Evolutionary conservation across 257 asterid genomes (phyloP), one percentile per base, ranked within the genome.

Genomic region (Solanum pimpinellifolium): DNA sequence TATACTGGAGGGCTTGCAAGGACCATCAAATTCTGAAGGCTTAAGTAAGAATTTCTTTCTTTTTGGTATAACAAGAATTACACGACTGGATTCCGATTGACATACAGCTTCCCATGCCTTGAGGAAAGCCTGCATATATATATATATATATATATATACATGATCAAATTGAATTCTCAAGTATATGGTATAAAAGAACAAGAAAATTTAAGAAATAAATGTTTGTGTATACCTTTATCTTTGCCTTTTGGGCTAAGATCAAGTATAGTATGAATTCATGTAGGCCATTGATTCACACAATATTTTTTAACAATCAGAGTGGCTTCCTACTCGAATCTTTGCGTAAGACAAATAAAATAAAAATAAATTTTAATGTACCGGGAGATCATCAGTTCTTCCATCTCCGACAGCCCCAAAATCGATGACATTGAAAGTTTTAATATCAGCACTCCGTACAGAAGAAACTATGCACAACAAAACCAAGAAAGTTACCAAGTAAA

Each of bases 51-150:
- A 92, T 20, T 86, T 90, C 88, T 49, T 81, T 81, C 74, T 84
- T 65, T 88, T 83, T 74, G 86, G 60, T 33, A 94, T 93, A 16
- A 89, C 86, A 29, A 83, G 87, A 35, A 93, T 88, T 23, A 75
- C 87, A 2, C 93, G 93, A 10, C 52, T 82, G 12, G 83, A 66
- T 87, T 47, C 46, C 1, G 89, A 88, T 84, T 90, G 86, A 73
- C 97, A 94, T 4, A 89, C 97, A 23, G 94, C 95, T 75, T 72
- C 86, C 97, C 97, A 94, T n/a, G 96, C 95, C 83, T 84, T 89
- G 90, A 92, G 74, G 83, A 94, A 94, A 44, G 96, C 95, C 97
- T 94, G 90, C 85, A 80, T 16, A 42, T 29, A 49, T 49, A 27
- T 27, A 49, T 49, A 25, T 14, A 80, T 16, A 42, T 29, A 49